Conservation (phyloP, 305 asterid genomes). For the Ajuga reptans region DNA sequence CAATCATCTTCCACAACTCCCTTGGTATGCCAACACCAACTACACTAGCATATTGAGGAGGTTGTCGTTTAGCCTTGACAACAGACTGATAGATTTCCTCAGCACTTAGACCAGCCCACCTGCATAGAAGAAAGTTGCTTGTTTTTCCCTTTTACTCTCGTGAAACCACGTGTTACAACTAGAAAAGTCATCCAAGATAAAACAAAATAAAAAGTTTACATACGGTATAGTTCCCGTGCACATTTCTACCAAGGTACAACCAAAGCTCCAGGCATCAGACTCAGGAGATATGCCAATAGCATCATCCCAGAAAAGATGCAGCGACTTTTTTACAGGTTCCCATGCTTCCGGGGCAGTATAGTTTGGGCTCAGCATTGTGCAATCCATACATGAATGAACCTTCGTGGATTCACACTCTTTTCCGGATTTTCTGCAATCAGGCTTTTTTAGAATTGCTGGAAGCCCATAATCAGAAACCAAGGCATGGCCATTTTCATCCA, state of each 20-base stretch:
- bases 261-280: slow-evolving; percentile 99
- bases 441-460: slow-evolving; percentile 81
- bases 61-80: slow-evolving; percentile 76
- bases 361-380: slow-evolving; percentile 96
- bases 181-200: slow-evolving; percentile 7
- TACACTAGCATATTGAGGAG: slow-evolving; percentile 94
- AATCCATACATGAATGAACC: slow-evolving; percentile 95
- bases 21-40: slow-evolving; percentile 97
- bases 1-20: slow-evolving; percentile 98
- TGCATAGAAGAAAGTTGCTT: slow-evolving; percentile 33
- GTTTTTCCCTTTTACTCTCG: slow-evolving; percentile 24
- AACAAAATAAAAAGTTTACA: slow-evolving; percentile 31
- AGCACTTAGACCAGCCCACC: slow-evolving; percentile 90
- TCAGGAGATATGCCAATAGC: slow-evolving; percentile 93
- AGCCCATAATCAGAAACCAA: slow-evolving; percentile 95
- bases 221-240: slow-evolving; percentile 99
- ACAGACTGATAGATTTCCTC: slow-evolving; percentile 90
- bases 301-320: slow-evolving; percentile 93
- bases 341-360: slow-evolving; percentile 99
- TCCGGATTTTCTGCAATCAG: slow-evolving; percentile 75
- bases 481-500: slow-evolving; percentile 89
- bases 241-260: slow-evolving; percentile 98
- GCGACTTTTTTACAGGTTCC: slow-evolving; percentile 88
- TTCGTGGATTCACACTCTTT: slow-evolving; percentile 68
- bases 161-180: not conserved